Base-by-base conservation (phyloP, 345 rosid genomes). In the Noccaea bulbosa region DNA sequence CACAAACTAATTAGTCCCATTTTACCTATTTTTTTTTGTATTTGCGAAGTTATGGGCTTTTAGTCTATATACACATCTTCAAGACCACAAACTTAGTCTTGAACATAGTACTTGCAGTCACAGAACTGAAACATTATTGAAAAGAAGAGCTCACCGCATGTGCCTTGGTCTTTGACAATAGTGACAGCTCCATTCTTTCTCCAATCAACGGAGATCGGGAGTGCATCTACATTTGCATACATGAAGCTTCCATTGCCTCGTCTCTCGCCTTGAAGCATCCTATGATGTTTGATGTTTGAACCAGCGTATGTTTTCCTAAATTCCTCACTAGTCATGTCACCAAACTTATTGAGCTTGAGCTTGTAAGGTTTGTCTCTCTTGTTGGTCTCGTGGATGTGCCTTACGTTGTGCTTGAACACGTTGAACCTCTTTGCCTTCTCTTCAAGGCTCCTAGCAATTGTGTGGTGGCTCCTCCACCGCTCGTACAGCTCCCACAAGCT, bases 401-500 rank as follows among this genome's bases (percentile, higher is more conserved):
- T 71, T 10, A 82, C 89, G 75, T 93, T 93, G 22, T 82, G 83
- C 77, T 79, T 86, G 76, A 93, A 91, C 77, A 89, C 98, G 43
- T 87, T 88, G 75, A 91, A 87, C 16, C 92, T 82, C 72, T 67
- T 81, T 24, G 72, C 70, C 62, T 90, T 91, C 80, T 88, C 97
- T 8, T 82, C 74, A 10, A 88, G 84, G 64, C 81, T 82, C 79
- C 80, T 79, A 4, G 92, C 77, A 40, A 87, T 83, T 8, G 89
- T 85, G 82, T 93, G 94, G 68, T 93, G 92, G 73, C 88, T 86
- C 77, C 92, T 85, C 97, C 97, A 88, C 56, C 89, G 77, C 83
- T 90, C 96, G 16, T 91, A 93, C 50, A 93, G 56, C 20, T 84
- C 88, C 96, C 92, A 83, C 65, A 91, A 64, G 32, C 81, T 81